phyloP scores from a whole-genome alignment of 2,329 filamentous ascomycete species.

The Fusarium lyarnte region DNA sequence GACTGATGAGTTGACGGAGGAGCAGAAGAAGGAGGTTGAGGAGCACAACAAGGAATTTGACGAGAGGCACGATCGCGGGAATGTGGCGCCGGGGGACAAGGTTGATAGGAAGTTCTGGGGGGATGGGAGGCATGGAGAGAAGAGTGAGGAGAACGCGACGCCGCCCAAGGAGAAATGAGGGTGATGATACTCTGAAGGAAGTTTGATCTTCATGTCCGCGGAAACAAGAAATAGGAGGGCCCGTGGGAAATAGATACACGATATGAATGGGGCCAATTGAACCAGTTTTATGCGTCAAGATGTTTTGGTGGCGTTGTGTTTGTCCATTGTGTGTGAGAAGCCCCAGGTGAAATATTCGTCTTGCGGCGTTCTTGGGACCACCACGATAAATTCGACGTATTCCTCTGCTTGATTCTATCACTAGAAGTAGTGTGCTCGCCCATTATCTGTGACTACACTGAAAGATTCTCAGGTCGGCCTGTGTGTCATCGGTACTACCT shows the following conservation, averaged over 20 bases:
- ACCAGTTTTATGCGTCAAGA: rapidly evolving
- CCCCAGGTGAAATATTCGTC: rapidly evolving
- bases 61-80: constrained; percentile 59
- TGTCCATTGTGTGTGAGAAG: rapidly evolving
- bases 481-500: background rate
- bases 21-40: constrained; percentile 66
- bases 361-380: rapidly evolving
- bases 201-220: background rate
- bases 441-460: background rate
- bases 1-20: constrained; percentile 53
- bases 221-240: rapidly evolving
- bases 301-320: rapidly evolving
- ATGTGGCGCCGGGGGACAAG: constrained; percentile 56
- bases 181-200: background rate
- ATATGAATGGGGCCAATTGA: background rate
- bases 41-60: constrained; percentile 68
- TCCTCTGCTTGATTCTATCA: background rate
- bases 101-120: constrained; percentile 66
- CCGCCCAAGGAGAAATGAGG: background rate
- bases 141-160: background rate
- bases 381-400: rapidly evolving
- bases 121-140: constrained; percentile 5
- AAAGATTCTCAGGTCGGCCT: background rate
- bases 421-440: background rate
- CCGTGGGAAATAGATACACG: rapidly evolving